A percentile compares a stretch with the other conserved stretches of the same genome.
Evolutionary conservation across 2,329 filamentous ascomycete species (phyloP).

Genomic region (Alternaria sp.): DNA sequence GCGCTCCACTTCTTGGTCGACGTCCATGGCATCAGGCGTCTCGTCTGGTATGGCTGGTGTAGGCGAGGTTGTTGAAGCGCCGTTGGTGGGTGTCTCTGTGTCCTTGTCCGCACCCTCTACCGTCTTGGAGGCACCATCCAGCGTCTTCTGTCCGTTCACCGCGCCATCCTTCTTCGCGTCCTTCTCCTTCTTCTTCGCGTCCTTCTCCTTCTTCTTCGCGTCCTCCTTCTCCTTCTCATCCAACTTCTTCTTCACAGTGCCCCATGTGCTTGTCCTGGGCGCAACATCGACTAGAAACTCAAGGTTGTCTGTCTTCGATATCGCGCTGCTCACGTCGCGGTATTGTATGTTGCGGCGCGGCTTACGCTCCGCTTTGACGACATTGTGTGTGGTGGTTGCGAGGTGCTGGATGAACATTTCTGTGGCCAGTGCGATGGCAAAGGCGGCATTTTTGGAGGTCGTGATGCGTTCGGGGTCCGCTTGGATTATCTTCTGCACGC

Average conservation of each 20-base stretch:
- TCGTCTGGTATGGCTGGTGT: conserved; percentile 1
- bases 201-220: conserved; percentile 11
- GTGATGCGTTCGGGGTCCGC: conserved; percentile 80
- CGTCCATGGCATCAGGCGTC: conserved; percentile 15
- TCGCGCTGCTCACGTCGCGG: conserved; percentile 87
- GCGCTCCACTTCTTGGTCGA: conserved; percentile 13
- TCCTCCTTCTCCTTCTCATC: conserved; percentile 47
- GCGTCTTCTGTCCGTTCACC: background rate
- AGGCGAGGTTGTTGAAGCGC: background rate
- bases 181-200: conserved; percentile 12
- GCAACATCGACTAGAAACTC: conserved; percentile 94
- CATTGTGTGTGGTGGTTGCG: conserved; percentile 81
- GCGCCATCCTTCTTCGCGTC: background rate
- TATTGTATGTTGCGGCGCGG: conserved; percentile 95
- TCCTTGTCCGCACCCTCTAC: background rate
- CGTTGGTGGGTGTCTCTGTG: background rate
- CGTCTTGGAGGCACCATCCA: conserved; percentile 1
- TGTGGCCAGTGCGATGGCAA: conserved; percentile 90
- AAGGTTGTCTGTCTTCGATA: conserved; percentile 87
- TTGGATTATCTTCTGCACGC: conserved; percentile 94
- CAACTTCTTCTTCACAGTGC: conserved; percentile 72
- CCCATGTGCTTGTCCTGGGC: conserved; percentile 82
- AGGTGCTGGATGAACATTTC: conserved; percentile 97
- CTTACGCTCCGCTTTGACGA: conserved; percentile 89
- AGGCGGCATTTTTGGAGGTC: conserved; percentile 90